Base-by-base conservation (phyloP, 106 monocot genomes). In the Amphibolis antarctica region DNA sequence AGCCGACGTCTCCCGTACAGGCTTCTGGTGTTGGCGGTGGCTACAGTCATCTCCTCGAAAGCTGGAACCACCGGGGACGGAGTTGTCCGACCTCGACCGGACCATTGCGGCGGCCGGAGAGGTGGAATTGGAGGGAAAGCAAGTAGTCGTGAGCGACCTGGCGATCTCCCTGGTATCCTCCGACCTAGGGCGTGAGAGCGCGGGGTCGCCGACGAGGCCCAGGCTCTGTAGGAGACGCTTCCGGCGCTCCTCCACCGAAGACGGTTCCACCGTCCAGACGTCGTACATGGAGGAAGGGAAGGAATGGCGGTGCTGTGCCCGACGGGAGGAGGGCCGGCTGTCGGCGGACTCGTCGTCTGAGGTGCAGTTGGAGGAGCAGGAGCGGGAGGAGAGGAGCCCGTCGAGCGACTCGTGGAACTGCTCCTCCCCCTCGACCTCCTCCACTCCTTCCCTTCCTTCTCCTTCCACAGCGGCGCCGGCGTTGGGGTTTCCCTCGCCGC, bases 331-430 rank as follows among this genome's bases (percentile, higher is more conserved):
- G 46, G 26, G 71, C 29, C 48, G 73, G 29, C 59, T 49, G 53
- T 63, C 46, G 4, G 36, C 23, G 42, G 74, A 36, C 5, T 74
- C 74, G 28, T 65, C 74, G 60, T 85, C 85, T 25, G 88, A 76
- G 53, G 85, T 83, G 47, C 85, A 82, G 44, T 85, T 82, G 66
- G 93, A 93, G 78, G 81, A 81, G n/a, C 86, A 86, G 25, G 74
- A 67, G n/a, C n/a, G n/a, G 21, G 94, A 94, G 24, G 94, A 84
- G 27, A 89, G 74, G 60, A 86, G 83, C 50, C 86, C 83, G 53
- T 94, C 86, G 44, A 96, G 68, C 17, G 93, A 86, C 77, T 94
- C 93, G 57, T 79, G 79, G 73, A 83, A 94, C 68, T 80, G 71
- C 62, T 92, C 88, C 10, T 82, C 77, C 13, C 72, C 72, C 28